Evolutionary conservation across 2,329 filamentous ascomycete species (phyloP).

Genomic region (Tolypocladium inflatum): DNA sequence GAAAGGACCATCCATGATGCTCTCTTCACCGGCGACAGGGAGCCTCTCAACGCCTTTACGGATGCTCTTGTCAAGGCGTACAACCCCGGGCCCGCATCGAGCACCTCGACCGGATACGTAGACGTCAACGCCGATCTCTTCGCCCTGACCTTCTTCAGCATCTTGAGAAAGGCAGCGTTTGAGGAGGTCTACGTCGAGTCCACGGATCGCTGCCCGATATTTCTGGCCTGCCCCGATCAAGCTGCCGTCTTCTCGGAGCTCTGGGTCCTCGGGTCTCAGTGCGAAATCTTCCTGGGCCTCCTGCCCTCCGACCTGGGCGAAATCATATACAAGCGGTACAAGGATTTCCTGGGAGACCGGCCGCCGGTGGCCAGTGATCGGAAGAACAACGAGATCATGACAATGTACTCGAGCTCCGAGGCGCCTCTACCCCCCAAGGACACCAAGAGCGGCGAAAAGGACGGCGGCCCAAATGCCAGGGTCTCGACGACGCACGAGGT

Average conservation of each 20-base stretch:
- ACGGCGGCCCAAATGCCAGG: neutral
- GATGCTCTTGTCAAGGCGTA: constrained; percentile 24
- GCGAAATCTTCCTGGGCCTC: constrained; percentile 53
- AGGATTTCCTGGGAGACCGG: constrained; percentile 14
- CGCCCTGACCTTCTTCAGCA: constrained; percentile 47
- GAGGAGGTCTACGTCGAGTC: constrained; percentile 56
- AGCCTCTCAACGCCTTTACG: constrained; percentile 24
- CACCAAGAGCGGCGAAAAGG: neutral
- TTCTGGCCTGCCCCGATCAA: constrained; percentile 52
- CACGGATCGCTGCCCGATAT: constrained; percentile 51
- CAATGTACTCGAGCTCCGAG: constrained; percentile 21
- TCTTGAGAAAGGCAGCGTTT: constrained; percentile 44
- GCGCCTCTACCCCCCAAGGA: neutral
- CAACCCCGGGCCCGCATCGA: constrained; percentile 10
- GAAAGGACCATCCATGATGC: constrained; percentile 16
- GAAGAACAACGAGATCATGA: constrained; percentile 20
- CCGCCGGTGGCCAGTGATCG: constrained; percentile 14
- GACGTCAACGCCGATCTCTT: constrained; percentile 43
- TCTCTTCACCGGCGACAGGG: constrained; percentile 18
- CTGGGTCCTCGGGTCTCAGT: constrained; percentile 53
- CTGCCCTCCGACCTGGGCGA: constrained; percentile 36
- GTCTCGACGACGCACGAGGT: constrained; percentile 5
- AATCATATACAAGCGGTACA: constrained; percentile 23
- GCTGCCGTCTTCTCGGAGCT: constrained; percentile 55
- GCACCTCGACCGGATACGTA: constrained; percentile 16